A percentile compares a stretch with the other conserved stretches of the same genome.
phyloP scores from a whole-genome alignment of 257 asterid species.

The Lycium ferocissimum region DNA sequence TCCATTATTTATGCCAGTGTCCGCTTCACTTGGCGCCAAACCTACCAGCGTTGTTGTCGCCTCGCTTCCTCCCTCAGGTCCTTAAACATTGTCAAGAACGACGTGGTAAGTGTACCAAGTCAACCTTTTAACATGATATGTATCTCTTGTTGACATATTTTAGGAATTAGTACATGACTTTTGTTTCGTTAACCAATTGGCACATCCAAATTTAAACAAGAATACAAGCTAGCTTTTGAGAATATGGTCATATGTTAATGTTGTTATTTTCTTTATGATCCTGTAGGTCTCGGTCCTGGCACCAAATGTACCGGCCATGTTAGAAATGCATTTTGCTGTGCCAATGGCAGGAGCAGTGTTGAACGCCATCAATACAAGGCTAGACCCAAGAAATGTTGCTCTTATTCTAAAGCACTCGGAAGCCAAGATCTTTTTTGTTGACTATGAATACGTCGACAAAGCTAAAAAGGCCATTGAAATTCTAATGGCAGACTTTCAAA shows the following conservation, averaged over 20 bases:
- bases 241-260: neutral
- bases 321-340: too few species aligned
- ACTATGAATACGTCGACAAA: constrained; percentile 52
- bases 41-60: constrained; percentile 71
- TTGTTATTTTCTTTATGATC: neutral
- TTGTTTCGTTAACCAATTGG: neutral
- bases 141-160: too few species aligned
- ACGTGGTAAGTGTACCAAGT: constrained; percentile 61
- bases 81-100: constrained; percentile 55
- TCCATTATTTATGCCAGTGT: constrained; percentile 58
- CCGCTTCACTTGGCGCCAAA: constrained; percentile 73
- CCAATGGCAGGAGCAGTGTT: constrained; percentile 12
- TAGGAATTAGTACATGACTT: neutral
- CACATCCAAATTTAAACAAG: too few species aligned
- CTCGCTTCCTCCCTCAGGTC: constrained; percentile 73
- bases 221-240: too few species aligned
- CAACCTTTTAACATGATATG: neutral
- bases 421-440: constrained; percentile 70
- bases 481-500: constrained; percentile 37
- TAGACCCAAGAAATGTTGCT: constrained; percentile 66
- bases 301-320: too few species aligned
- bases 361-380: constrained; percentile 78
- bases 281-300: constrained; percentile 64
- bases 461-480: constrained; percentile 62
- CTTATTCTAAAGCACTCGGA: constrained; percentile 73